Base-by-base conservation (phyloP, 2,329 filamentous ascomycete species). In the Cladosporium cucumerinum region DNA sequence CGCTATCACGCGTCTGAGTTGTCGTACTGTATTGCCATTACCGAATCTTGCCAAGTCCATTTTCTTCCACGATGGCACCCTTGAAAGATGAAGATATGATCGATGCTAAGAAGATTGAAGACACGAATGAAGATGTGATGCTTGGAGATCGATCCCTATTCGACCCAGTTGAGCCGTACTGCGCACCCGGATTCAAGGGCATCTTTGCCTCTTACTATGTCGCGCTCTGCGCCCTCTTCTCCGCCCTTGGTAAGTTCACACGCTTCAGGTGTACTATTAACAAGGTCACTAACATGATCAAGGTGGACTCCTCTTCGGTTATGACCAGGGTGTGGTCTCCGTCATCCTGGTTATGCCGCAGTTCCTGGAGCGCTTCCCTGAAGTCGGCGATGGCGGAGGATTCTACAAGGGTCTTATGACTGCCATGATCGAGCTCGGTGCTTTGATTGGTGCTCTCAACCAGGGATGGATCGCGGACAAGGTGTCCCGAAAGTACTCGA, bases 321-420 rank as follows among this genome's bases (percentile, higher is more conserved):
- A 64, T 34, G 80, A 79, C 64, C 80, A 82, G 67, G 74, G 74
- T 32, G 70, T 75, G 8, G 69, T 76, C 10, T 69, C 66, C 5
- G 75, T 82, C 54, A 81, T 82, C 66, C 75, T 81, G 11, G 76
- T 79, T 18, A 82, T 82, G 78, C 71, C 74, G 0, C 78, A 82
- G 58, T 83, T 83, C 65, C 75, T 80, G 26, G 62, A 72, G 0
- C 69, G 68, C 1, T 81, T 78, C 67, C 76, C 78, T 18, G 65
- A 73, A 23, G 72, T 77, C 18, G 72, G 73, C 5, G 63, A 68
- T 26, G 51, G 63, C 16, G 67, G 67, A 12, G 74, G 71, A 0
- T 80, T 79, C 68, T 72, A 73, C 59, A 78, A 72, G 52, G 76
- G 80, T 4, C 71, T 81, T 59, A 77, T 80, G 74, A 81, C 79